Conservation (phyloP, 1,284 basidiomycete genomes). For the Tilletia indica region DNA sequence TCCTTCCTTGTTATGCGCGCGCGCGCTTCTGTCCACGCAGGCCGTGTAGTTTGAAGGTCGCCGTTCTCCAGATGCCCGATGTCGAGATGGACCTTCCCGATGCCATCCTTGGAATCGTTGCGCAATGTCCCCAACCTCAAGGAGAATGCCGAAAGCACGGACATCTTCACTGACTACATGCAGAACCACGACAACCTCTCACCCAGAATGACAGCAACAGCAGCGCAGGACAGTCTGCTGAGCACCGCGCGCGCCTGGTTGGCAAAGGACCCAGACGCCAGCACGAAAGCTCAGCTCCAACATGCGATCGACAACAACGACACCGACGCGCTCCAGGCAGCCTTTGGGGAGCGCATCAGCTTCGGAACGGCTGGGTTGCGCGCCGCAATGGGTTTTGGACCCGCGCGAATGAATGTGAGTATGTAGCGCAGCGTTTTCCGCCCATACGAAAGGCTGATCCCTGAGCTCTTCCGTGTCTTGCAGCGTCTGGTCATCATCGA, state of each 20-base stretch:
- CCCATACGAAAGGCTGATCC: neutral
- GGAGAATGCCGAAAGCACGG: too few species aligned
- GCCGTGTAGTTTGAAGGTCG: too few species aligned
- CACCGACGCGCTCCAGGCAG: conserved; percentile 30
- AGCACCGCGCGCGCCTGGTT: conserved; percentile 40
- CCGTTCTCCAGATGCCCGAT: too few species aligned
- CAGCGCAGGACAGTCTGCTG: conserved; percentile 19
- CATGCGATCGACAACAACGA: conserved; percentile 32
- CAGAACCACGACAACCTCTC: neutral
- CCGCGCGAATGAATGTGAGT: conserved; percentile 45
- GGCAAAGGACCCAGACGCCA: conserved; percentile 39
- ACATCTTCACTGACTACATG: too few species aligned
- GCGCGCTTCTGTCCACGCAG: too few species aligned
- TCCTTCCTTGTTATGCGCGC: neutral
- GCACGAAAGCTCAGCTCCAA: conserved; percentile 30
- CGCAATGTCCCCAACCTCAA: neutral
- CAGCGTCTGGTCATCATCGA: conserved; percentile 45
- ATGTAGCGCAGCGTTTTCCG: neutral
- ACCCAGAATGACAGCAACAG: neutral
- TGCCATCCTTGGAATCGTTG: neutral
- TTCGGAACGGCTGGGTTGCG: conserved; percentile 48
- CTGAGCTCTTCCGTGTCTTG: neutral
- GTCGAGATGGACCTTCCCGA: too few species aligned
- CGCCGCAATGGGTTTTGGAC: conserved; percentile 44
- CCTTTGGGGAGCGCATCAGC: conserved; percentile 39